These are phyloP conservation scores for Stentor roeselii DNA, from an alignment of 73 alveolate genomes.

Conservation along the genomic window DNA sequence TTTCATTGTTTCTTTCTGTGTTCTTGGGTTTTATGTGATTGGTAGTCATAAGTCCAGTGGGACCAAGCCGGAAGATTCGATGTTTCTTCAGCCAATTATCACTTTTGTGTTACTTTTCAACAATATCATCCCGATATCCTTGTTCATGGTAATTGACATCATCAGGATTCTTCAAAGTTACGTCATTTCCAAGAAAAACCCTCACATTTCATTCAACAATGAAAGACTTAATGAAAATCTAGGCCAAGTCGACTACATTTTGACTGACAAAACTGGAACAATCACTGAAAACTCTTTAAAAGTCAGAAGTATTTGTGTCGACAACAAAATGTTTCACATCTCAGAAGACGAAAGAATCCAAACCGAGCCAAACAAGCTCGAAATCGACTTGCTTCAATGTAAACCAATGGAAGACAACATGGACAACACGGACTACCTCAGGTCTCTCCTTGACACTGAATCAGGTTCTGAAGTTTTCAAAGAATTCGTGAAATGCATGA, in stretches of 20 bases:
- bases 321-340: not conserved
- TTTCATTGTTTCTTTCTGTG: not conserved
- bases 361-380: not conserved
- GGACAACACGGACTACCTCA: not conserved
- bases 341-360: not conserved
- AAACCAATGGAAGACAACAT: not conserved
- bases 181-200: not conserved
- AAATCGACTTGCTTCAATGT: not conserved
- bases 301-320: constrained; percentile 33
- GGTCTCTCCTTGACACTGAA: not conserved
- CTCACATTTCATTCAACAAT: not conserved
- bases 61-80: no score
- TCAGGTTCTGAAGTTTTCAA: not conserved
- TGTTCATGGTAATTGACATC: constrained; percentile 43
- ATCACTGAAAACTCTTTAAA: constrained; percentile 34
- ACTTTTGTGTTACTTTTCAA: constrained; percentile 53
- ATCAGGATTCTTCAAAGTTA: constrained; percentile 38
- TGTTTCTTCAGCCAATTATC: constrained; percentile 33
- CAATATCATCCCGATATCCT: constrained; percentile 49
- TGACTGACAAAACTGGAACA: constrained; percentile 45
- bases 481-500: constrained; percentile 17
- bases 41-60: not conserved
- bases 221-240: constrained; percentile 45
- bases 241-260: constrained; percentile 31
- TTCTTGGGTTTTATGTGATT: not conserved